Evolutionary conservation across 2,329 filamentous ascomycete genomes (phyloP), one percentile per base, ranked within the genome.

Genomic region (Diplodia intermedia): DNA sequence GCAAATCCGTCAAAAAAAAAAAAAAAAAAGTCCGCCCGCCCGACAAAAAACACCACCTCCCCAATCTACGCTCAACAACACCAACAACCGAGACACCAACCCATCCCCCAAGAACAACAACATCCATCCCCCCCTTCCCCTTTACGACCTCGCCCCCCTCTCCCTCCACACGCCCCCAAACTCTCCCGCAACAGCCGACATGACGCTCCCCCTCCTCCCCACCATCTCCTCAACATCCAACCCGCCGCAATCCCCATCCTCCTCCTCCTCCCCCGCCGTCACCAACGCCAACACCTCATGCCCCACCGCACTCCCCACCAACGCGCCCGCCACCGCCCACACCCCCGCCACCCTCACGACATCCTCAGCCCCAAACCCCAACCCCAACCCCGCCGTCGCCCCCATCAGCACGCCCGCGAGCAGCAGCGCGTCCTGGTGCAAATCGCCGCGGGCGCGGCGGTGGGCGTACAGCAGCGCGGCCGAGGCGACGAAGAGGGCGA

Each of bases 131-230:
- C 2, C 9, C 31, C 31, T 9, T 33, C 5, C 33, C 18, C 7
- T n/a, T 38, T 12, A 57, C 9, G 33, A 38, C 36, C 56, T n/a
- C n/a, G 12, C 38, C 2, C 40, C 40, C 60, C 60, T 52, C 29
- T 49, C 60, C 60, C 60, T 63, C 60, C 60, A 63, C 29, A 63
- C 47, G 47, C 29, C 47, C 3, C 60, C 60, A 26, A 63, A 49
- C 43, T 63, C 60, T 11, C 60, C 60, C 1, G 47, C 29, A 23
- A 63, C 60, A 11, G 40, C 38, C 11, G 29, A 36, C 60, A 63
- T 63, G 18, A 63, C 60, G 29, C 43, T 52, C 11, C 60, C 60
- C 60, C 60, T 52, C 43, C 60, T 36, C 4, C 60, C 60, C 2
- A 52, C 60, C 47, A 52, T 52, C 60, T 52, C 60, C n/a, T 63